Conservation (phyloP, 1,139 yeast genomes). For the Protomyces lactucae-debilis region DNA sequence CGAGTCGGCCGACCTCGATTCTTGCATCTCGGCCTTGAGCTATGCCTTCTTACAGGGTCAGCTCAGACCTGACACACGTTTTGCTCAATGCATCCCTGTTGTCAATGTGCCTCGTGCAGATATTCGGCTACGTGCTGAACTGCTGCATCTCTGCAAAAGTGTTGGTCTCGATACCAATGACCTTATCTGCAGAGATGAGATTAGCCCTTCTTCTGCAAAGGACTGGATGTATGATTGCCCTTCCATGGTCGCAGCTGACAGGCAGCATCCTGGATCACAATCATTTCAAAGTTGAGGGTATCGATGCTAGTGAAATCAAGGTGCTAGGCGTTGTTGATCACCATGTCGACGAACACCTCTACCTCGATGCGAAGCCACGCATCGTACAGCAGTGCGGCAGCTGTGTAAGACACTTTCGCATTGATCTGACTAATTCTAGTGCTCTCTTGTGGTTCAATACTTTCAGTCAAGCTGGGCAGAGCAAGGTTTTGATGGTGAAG, state of each 20-base stretch:
- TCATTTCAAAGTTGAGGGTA: conserved; percentile 53
- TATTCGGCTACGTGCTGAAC: conserved; percentile 64
- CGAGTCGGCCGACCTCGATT: conserved; percentile 82
- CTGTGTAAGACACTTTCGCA: conserved; percentile 42
- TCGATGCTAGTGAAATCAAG: conserved; percentile 32
- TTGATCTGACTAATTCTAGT: not conserved
- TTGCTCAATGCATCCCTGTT: conserved; percentile 51
- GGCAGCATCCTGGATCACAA: conserved; percentile 71
- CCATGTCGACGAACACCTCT: conserved; percentile 66
- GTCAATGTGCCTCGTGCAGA: conserved; percentile 68
- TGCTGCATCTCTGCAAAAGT: conserved; percentile 50
- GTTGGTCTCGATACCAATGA: conserved; percentile 49
- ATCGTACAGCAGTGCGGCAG: conserved; percentile 64
- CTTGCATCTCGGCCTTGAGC: conserved; percentile 68
- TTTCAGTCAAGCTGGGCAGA: not conserved
- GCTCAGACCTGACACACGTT: conserved; percentile 34
- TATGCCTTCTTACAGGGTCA: conserved; percentile 54
- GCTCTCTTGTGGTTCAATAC: not conserved
- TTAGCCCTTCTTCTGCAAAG: conserved; percentile 31
- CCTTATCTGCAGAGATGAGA: conserved; percentile 65
- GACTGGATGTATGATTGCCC: not conserved
- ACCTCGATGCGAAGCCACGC: conserved; percentile 48
- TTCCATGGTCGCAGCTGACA: conserved; percentile 40
- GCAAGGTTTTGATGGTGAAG: not conserved
- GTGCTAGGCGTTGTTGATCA: conserved; percentile 75